phyloP scores from a whole-genome alignment of 768 basidiomycete genomes.

The Calvatia gigantea region DNA sequence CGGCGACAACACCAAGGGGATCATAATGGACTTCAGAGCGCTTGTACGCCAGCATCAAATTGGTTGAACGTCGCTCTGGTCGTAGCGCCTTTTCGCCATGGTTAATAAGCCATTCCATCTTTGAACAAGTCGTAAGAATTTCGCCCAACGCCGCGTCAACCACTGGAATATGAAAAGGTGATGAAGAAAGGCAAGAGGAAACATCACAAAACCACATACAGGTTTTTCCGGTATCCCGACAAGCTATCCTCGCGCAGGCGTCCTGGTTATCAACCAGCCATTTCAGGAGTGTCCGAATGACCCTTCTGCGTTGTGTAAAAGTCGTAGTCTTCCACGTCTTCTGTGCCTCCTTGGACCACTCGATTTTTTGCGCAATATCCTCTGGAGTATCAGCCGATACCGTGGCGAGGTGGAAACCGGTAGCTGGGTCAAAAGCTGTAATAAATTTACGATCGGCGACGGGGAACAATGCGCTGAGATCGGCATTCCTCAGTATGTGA shows the following conservation, averaged over 20 bases:
- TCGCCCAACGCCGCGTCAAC: slow-evolving; percentile 94
- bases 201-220: slow-evolving; percentile 42
- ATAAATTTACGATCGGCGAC: slow-evolving; percentile 62
- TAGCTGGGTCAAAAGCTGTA: slow-evolving; percentile 91
- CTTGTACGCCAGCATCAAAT: slow-evolving; percentile 74
- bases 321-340: slow-evolving; percentile 68
- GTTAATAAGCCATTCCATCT: slow-evolving; percentile 87
- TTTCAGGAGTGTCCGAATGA: slow-evolving; percentile 82
- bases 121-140: slow-evolving; percentile 91
- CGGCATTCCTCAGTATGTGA: slow-evolving; percentile 59
- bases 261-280: slow-evolving; percentile 95
- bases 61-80: slow-evolving; percentile 68
- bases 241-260: slow-evolving; percentile 79
- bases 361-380: slow-evolving; percentile 75
- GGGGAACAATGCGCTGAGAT: slow-evolving; percentile 47
- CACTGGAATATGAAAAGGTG: slow-evolving; percentile 41
- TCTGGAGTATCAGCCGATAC: slow-evolving; percentile 67
- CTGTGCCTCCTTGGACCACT: slow-evolving; percentile 62
- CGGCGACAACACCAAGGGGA: slow-evolving; percentile 89
- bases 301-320: slow-evolving; percentile 76
- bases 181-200: slow-evolving; percentile 4
- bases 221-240: slow-evolving; percentile 95
- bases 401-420: slow-evolving; percentile 77
- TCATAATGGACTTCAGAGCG: slow-evolving; percentile 79
- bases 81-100: slow-evolving; percentile 76